These are phyloP conservation scores for Apophysomyces variabilis DNA, from an alignment of 371 early-diverging fungal species.

Conservation along the genomic window DNA sequence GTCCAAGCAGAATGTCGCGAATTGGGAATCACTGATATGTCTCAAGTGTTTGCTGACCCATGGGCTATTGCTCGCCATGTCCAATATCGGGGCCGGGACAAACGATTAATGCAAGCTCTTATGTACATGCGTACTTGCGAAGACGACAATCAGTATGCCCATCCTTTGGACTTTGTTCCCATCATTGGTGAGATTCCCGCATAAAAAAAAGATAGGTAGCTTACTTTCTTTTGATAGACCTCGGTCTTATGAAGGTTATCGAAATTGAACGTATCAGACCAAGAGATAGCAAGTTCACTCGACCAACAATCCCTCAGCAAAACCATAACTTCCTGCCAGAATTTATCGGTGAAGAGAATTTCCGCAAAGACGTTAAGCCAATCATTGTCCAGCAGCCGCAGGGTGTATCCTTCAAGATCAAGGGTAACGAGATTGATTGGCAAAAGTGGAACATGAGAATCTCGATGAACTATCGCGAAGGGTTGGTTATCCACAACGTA, in stretches of 20 bases:
- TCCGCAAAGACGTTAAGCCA: slow-evolving; percentile 58
- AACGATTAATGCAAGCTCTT: slow-evolving; percentile 55
- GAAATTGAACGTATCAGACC: slow-evolving; percentile 52
- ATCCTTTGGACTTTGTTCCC: slow-evolving; percentile 59
- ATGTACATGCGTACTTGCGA: slow-evolving; percentile 60
- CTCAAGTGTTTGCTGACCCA: slow-evolving; percentile 49
- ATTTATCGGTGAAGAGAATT: slow-evolving; percentile 51
- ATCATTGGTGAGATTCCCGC: slow-evolving; percentile 42
- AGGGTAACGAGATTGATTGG: slow-evolving; percentile 58
- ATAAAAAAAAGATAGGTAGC: not conserved
- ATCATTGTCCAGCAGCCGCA: slow-evolving; percentile 57
- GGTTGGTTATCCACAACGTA: slow-evolving; percentile 58
- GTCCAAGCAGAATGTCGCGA: slow-evolving; percentile 50
- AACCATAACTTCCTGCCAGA: slow-evolving; percentile 58
- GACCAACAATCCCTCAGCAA: slow-evolving; percentile 50
- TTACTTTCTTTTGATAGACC: slow-evolving; percentile 28
- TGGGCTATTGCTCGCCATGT: slow-evolving; percentile 59
- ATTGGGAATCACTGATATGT: slow-evolving; percentile 56
- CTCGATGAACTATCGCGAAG: slow-evolving; percentile 62
- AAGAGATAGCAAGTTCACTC: slow-evolving; percentile 49
- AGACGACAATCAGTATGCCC: slow-evolving; percentile 59
- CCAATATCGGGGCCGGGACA: slow-evolving; percentile 42
- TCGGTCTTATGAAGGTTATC: slow-evolving; percentile 49
- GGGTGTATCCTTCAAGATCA: slow-evolving; percentile 57
- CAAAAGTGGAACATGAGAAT: slow-evolving; percentile 64